A percentile compares a stretch with the other conserved stretches of the same genome.
phyloP scores from a whole-genome alignment of 73 alveolate species.

The Symbiodinium pilosum region DNA sequence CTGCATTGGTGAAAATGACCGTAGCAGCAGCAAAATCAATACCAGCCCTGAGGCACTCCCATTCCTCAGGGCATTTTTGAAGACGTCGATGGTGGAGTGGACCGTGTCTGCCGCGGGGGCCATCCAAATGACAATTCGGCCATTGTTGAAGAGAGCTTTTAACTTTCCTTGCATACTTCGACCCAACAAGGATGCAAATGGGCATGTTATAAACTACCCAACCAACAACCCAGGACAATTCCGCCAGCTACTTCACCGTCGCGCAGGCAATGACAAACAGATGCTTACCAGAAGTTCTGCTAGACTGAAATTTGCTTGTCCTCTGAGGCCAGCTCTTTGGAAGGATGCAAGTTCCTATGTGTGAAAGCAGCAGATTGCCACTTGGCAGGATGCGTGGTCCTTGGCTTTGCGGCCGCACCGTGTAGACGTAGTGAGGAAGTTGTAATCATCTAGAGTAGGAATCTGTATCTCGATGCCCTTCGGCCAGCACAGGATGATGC shows the following conservation, averaged over 20 bases:
- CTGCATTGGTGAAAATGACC: no score
- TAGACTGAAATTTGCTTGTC: not conserved
- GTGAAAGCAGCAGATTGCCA: not conserved
- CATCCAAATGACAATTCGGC: not conserved
- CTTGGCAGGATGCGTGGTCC: not conserved
- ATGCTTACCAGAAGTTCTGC: not conserved
- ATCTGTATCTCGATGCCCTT: not conserved
- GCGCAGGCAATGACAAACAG: not conserved
- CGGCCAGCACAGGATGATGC: not conserved
- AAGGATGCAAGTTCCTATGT: not conserved
- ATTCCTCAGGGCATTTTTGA: constrained; percentile 1
- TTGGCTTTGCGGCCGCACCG: not conserved
- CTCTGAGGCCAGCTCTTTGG: constrained; percentile 6
- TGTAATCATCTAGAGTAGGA: no score
- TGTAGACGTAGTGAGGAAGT: no score
- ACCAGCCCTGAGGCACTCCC: not conserved
- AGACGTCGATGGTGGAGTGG: not conserved
- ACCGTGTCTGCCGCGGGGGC: constrained; percentile 9
- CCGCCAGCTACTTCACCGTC: constrained; percentile 12
- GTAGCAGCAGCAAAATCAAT: no score
- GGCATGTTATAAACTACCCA: no score
- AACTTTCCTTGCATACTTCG: no score
- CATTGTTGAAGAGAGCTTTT: no score
- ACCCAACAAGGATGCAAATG: no score
- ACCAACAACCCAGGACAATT: no score